Base-by-base conservation (phyloP, 495 filamentous ascomycete genomes). In the Aspergillus kassunensis region DNA sequence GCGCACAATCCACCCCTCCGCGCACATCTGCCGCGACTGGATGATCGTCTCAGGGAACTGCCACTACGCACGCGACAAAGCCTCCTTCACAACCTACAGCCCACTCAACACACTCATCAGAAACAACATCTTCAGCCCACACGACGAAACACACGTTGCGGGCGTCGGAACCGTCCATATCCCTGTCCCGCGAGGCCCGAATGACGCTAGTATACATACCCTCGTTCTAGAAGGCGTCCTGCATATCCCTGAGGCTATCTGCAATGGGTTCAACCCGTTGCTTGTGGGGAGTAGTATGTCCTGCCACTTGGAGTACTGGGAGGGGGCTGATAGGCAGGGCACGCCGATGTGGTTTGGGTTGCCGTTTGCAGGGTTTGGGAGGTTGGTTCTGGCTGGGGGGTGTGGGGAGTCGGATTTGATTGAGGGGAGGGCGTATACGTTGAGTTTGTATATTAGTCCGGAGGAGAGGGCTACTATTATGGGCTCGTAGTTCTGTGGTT, bases 251-350 rank as follows among this genome's bases (percentile, higher is more conserved):
- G 58, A 58, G 15, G 64, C 64, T 0, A 40, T 65, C 9, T 67
- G 64, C 30, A 67, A 67, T 49, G 64, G 64, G 8, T 67, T 67
- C 25, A 64, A 60, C 35, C 58, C 59, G 37, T 15, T 64, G 37
- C 49, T 59, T 34, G 41, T 51, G n/a, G 64, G 64, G n/a, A 61
- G 53, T 37, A 60, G 57, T 20, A 59, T 60, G 55, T 58, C 54
- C 25, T 61, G 59, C 19, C 31, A 47, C 31, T 27, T 18, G 23
- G 57, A 58, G 21, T 42, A 12, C 31, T 65, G 62, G 62, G 54
- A 51, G 47, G 64, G 59, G 4, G 48, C 41, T 15, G 59, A 63
- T 53, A 21, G 51, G 2, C 10, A 5, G 3, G 59, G 62, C 1
- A 10, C 37, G 29, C 51, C 54, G 31, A 31, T 63, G 48, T 67